Base-by-base conservation (phyloP, 805 yeast genomes). In the Yamadazyma akitaensis region DNA sequence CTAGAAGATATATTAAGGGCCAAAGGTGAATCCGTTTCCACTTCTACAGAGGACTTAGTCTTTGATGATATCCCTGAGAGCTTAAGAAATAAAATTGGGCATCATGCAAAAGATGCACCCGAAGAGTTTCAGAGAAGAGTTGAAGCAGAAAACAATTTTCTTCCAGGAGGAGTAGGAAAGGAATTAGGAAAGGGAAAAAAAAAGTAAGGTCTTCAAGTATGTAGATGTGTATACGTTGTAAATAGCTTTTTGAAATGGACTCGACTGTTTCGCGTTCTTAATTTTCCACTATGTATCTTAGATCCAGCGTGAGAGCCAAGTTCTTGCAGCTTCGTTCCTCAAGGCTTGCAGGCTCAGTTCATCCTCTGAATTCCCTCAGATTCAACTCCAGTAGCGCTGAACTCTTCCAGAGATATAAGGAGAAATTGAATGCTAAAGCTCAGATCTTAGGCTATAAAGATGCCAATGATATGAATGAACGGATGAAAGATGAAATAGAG, bases 1-100 rank as follows among this genome's bases (percentile, higher is more conserved):
- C 69, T 91, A 30, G 88, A 89, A 59, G 96, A 91, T 46, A 83
- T 89, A 5, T 62, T 91, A 59, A 73, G 73, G 12, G 82, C 84
- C 0, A 77, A 87, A 58, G 97, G 97, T 2, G 92, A 90, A 53
- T 72, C 78, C 12, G 81, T 89, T 12, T 77, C 85, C 0, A 76
- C 80, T 11, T 75, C 77, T 3, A 71, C 86, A 0, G 79, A 82
- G 21, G 96, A 88, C 57, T 69, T 88, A 55, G 84, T 77, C 0
- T 85, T 83, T 59, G 82, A 82, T 51, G 85, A 82, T 48, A 79
- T 83, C 37, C 88, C 88, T 2, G 83, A 81, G 16, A 69, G 73
- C 28, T 63, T 82, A 46, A 73, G 70, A 54, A 51, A 51, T 17
- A 60, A 62, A 3, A 73, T 85, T 36, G 89, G 89, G 0, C 84